Evolutionary conservation across 345 rosid genomes (phyloP), one percentile per base, ranked within the genome.

Genomic region (Hypericum androsaemum): DNA sequence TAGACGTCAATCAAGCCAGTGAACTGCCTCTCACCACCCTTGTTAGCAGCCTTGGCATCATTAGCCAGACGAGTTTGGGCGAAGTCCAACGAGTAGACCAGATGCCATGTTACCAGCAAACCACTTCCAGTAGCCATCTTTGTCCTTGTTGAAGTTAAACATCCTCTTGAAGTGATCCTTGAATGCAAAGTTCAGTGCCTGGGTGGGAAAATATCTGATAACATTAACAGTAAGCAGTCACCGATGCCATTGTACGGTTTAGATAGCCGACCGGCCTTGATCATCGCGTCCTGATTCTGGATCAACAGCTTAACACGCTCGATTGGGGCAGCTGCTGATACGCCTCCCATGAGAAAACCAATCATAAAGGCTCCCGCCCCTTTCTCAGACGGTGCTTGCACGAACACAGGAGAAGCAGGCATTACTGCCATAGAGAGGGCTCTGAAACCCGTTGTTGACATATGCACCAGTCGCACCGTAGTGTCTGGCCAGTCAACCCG

Each of bases 161-260:
- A 60, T 42, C 45, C 66, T 66, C 66, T 66, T 66, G 66, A 61
- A 61, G 59, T 66, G 52, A 66, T 66, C 65, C 56, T 66, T 66
- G 61, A 66, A 66, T 1, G 62, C 71, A 66, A 66, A 66, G 56
- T 66, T 66, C 44, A 66, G 50, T 5, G 71, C 71, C 66, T 61
- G 71, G 6, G 71, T 66, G 38, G 71, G 64, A 57, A 66, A 66
- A 45, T 66, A 66, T 60, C 71, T 60, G 53, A 66, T 66, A 46
- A 66, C 64, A 15, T 66, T 66, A 7, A 65, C 61, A 55, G 66
- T 56, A 66, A 66, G 61, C 71, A 66, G 38, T 66, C 71, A 43
- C 39, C 6, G 12, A 66, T 66, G 3, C 71, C 71, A 40, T 61
- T 60, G 53, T 66, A 66, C 12, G 71, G 66, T 36, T 61, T 40